Base-by-base conservation (phyloP, 345 rosid genomes). In the Corchorus capsularis region DNA sequence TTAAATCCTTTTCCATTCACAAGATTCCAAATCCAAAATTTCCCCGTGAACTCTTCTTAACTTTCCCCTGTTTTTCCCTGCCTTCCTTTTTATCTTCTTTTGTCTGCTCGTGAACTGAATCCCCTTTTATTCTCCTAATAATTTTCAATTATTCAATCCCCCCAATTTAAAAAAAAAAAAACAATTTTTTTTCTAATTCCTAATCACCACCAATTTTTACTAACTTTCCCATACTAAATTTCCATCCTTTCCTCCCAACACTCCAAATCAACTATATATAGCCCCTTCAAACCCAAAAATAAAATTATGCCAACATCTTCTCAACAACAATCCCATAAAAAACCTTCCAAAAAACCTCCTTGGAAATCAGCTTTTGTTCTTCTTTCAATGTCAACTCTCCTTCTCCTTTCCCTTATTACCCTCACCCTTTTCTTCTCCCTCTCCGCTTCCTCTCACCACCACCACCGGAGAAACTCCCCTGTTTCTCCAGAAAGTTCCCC, bases 341-440 rank as follows among this genome's bases (percentile, higher is more conserved):
- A 65, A 59, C 81, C 71, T 79, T 79, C 75, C 11, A 50, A 50
- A 57, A 81, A 75, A 41, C 13, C n/a, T 69, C 55, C 71, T 56
- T 32, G 45, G 49, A 53, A 54, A 10, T 46, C 63, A 11, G 4
- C 11, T 6, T 61, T 64, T 76, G 5, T 55, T 17, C 50, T 80
- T 78, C 1, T 72, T 37, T 55, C 84, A 71, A 79, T 83, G 84
- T 83, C 88, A 27, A 34, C 83, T 66, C 63, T 79, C 79, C 47
- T 82, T 75, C 46, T 83, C 77, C 75, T 83, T 34, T 73, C 82
- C 82, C 27, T 63, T 75, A 55, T 65, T 73, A 66, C 16, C 78
- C 19, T 83, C 79, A 46, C 83, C 65, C 11, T 85, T 82, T 69
- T 59, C 73, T 61, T 55, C 79, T 67, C 63, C 81, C 56, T 74